Conservation (phyloP, 1,284 basidiomycete species). For the Leccinum fuscescens region DNA sequence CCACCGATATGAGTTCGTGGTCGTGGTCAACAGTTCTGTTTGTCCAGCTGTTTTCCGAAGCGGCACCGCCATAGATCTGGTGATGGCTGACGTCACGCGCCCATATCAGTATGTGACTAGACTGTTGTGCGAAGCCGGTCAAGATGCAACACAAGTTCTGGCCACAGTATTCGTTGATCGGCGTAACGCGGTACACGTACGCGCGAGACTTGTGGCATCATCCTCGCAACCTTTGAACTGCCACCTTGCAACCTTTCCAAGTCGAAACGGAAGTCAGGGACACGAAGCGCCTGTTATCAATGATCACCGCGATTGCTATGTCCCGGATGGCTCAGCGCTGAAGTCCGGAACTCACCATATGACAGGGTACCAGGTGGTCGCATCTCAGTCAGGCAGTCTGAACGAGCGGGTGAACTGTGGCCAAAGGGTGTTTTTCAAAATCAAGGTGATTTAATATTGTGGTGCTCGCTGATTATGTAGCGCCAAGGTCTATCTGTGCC, state of each 20-base stretch:
- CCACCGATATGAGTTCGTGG: neutral
- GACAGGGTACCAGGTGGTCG: neutral
- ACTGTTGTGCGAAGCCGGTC: neutral
- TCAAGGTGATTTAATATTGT: neutral
- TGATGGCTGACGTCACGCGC: neutral
- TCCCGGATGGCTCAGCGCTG: neutral
- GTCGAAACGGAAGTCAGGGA: neutral
- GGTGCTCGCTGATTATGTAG: neutral
- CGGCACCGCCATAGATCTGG: neutral
- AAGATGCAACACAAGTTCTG: neutral
- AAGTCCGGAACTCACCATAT: neutral
- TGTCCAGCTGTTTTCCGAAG: neutral
- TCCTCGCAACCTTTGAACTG: neutral
- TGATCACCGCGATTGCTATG: neutral
- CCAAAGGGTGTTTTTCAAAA: neutral
- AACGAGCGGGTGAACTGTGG: neutral
- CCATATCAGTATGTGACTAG: neutral
- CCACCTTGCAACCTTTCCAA: neutral
- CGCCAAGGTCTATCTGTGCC: neutral
- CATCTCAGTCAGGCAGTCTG: neutral
- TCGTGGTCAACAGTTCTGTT: neutral
- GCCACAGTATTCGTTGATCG: neutral
- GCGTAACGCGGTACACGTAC: neutral
- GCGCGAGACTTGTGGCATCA: neutral
- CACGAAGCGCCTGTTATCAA: neutral